Evolutionary conservation across 371 early-diverging fungal genomes (phyloP).

Genomic region (Apophysomyces trapeziformis): DNA sequence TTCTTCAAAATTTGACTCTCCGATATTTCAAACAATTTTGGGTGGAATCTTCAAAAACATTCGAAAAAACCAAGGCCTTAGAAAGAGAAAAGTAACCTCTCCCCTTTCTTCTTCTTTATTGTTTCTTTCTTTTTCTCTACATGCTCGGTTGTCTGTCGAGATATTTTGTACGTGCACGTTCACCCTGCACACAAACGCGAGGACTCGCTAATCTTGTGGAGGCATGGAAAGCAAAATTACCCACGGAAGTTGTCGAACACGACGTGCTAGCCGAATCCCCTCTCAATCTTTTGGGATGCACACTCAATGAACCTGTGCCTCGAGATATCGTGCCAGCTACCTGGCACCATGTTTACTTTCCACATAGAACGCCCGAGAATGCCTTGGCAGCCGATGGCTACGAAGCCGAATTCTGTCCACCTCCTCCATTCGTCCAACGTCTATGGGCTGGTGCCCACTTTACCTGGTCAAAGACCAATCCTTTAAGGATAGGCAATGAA

Average conservation of each 20-base stretch:
- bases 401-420: constrained; percentile 75
- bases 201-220: neutral
- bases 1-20: too few species aligned
- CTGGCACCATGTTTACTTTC: constrained; percentile 82
- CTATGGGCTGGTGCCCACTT: constrained; percentile 89
- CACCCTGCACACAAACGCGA: neutral
- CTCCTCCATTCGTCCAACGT: constrained; percentile 74
- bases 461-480: constrained; percentile 59
- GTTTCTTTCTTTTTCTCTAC: neutral
- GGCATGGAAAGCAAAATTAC: neutral
- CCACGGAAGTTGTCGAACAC: constrained; percentile 22
- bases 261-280: constrained; percentile 41
- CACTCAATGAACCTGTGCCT: constrained; percentile 32
- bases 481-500: constrained; percentile 65
- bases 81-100: too few species aligned
- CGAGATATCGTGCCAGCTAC: constrained; percentile 69
- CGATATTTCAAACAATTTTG: too few species aligned
- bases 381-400: constrained; percentile 83
- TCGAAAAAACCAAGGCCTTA: too few species aligned
- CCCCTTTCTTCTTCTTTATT: neutral
- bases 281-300: constrained; percentile 36
- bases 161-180: neutral
- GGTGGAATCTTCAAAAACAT: too few species aligned
- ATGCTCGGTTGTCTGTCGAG: neutral
- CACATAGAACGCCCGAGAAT: constrained; percentile 66